These are phyloP conservation scores for Kwoniella bestiolae DNA, from an alignment of 768 basidiomycete species.

Conservation along the genomic window DNA sequence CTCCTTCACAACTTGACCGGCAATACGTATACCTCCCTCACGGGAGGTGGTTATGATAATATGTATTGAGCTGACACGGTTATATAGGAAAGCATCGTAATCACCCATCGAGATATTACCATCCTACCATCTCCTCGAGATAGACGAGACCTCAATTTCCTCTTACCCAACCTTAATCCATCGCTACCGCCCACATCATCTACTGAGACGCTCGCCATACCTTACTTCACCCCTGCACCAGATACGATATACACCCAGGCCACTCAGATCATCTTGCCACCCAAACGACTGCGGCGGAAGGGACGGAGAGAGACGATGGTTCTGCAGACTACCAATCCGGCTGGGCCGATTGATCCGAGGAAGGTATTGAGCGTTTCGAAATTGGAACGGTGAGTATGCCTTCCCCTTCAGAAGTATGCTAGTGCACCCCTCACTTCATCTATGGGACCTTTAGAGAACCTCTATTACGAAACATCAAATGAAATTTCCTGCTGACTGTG, in stretches of 20 bases:
- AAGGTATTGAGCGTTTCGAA: slow-evolving; percentile 65
- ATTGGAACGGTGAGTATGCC: slow-evolving; percentile 70
- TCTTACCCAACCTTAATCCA: slow-evolving; percentile 47
- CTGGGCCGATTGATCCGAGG: slow-evolving; percentile 62
- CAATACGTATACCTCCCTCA: no score
- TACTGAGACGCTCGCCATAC: slow-evolving; percentile 14
- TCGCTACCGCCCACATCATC: slow-evolving; percentile 32
- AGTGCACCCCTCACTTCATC: slow-evolving; percentile 55
- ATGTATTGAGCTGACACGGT: background rate
- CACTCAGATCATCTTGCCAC: slow-evolving; percentile 64
- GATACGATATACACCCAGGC: slow-evolving; percentile 66
- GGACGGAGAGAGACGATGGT: slow-evolving; percentile 54
- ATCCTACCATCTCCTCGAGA: slow-evolving; percentile 66
- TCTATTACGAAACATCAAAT: no score
- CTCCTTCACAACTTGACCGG: background rate
- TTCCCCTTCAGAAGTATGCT: slow-evolving; percentile 55
- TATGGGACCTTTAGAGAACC: no score
- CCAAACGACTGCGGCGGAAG: background rate
- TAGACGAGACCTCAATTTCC: slow-evolving; percentile 70
- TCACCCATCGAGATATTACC: slow-evolving; percentile 71
- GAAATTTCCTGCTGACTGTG: no score
- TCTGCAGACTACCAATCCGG: slow-evolving; percentile 75
- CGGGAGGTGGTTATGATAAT: background rate
- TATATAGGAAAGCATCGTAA: slow-evolving; percentile 55
- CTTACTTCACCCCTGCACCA: slow-evolving; percentile 28